A percentile compares a stretch with the other conserved stretches of the same genome.
These are phyloP conservation scores for Stemphylium beticola DNA, from an alignment of 2,329 filamentous ascomycete species.

Conservation along the genomic window DNA sequence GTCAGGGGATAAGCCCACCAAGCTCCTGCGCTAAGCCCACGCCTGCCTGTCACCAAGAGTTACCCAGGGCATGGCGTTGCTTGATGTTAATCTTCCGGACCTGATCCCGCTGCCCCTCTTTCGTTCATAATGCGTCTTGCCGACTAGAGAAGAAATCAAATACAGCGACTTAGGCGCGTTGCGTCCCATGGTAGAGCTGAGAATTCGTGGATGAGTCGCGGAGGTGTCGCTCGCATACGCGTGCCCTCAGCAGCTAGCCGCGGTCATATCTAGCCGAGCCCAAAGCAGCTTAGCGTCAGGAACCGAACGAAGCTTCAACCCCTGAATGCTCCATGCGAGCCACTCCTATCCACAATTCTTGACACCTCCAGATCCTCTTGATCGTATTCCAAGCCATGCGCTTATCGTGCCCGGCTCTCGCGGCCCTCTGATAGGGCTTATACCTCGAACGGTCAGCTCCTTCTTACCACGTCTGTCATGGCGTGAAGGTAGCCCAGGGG, in stretches of 20 bases:
- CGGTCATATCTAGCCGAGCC: conserved; percentile 11
- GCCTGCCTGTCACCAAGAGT: conserved; percentile 15
- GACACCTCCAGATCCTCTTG: conserved; percentile 22
- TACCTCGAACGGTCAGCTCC: conserved; percentile 9
- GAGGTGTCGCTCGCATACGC: conserved; percentile 12
- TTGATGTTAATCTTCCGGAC: conserved; percentile 13
- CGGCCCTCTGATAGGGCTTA: conserved; percentile 17
- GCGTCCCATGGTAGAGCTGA: neutral
- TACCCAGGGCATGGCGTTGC: conserved; percentile 34
- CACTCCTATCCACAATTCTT: conserved; percentile 24
- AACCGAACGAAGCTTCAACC: conserved; percentile 11
- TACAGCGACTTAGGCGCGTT: neutral
- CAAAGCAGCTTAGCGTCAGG: conserved; percentile 21
- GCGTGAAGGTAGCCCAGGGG: conserved; percentile 23
- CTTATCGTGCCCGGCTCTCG: conserved; percentile 21
- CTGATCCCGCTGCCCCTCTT: neutral
- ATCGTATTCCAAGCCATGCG: conserved; percentile 22
- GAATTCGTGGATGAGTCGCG: conserved; percentile 9
- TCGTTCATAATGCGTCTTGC: neutral
- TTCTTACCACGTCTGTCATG: conserved; percentile 23
- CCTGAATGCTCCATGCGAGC: conserved; percentile 14
- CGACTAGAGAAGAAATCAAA: neutral
- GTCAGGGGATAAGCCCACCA: conserved; percentile 28
- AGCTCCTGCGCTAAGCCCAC: conserved; percentile 28
- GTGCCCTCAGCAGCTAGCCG: conserved; percentile 13